phyloP scores from a whole-genome alignment of 139 green algal species.

The Diplosphaera chodatii region DNA sequence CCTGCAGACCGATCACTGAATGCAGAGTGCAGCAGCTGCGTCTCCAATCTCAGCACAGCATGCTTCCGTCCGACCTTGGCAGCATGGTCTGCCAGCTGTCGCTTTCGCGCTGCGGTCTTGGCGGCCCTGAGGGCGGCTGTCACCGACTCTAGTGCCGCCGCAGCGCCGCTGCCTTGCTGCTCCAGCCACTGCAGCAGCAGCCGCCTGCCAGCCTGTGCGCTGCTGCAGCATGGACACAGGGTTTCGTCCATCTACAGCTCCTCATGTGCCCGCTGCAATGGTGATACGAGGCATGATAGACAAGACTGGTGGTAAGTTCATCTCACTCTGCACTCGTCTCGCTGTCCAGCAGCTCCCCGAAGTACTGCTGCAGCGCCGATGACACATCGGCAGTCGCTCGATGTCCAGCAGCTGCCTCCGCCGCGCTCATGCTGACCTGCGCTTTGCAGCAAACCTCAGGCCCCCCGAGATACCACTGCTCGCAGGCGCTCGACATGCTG shows the following conservation, averaged over 20 bases:
- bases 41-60: too few relatives aligned
- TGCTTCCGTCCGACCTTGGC: too few relatives aligned
- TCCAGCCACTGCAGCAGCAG: slow-evolving; percentile 41
- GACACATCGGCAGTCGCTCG: neutral
- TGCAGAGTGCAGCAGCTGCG: too few relatives aligned
- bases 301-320: too few relatives aligned
- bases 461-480: too few relatives aligned
- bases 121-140: slow-evolving; percentile 12
- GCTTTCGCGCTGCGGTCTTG: slow-evolving; percentile 27
- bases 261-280: too few relatives aligned
- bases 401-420: neutral
- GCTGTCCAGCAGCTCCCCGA: neutral
- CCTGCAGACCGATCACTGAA: too few relatives aligned
- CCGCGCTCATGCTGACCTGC: neutral
- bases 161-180: slow-evolving; percentile 29
- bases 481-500: too few relatives aligned
- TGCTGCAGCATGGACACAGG: too few relatives aligned
- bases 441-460: neutral
- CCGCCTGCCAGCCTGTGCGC: neutral
- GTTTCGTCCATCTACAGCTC: too few relatives aligned
- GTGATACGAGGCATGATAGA: neutral
- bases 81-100: slow-evolving; percentile 13
- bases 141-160: slow-evolving; percentile 13
- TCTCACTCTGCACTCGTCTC: neutral
- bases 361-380: neutral